Percentiles rank a stretch among this genome's conserved stretches.
Conservation (phyloP, 2,329 filamentous ascomycete species). For the Paracorniculantispora psalliotae region DNA sequence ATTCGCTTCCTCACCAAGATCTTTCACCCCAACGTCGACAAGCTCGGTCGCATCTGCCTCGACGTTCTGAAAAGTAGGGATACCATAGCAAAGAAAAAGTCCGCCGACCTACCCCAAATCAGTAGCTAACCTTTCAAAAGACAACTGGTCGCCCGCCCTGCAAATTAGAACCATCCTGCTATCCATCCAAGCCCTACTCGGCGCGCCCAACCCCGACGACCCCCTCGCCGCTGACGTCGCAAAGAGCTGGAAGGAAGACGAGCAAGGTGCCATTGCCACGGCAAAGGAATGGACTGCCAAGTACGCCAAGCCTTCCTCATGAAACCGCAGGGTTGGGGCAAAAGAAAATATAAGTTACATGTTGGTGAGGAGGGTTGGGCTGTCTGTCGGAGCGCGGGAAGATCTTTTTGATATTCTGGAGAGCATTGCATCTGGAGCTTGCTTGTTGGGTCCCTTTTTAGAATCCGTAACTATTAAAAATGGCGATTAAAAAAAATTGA, state of each 20-base stretch:
- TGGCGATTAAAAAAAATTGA: not conserved
- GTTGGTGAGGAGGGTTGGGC: not conserved
- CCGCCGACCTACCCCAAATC: not conserved
- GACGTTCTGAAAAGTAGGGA: conserved; percentile 90
- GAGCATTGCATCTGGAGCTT: conserved; percentile 9
- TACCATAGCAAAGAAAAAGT: not conserved
- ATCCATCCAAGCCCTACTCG: conserved; percentile 93
- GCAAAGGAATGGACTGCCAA: conserved; percentile 87
- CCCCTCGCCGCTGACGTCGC: conserved; percentile 97
- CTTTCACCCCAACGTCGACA: conserved; percentile 98
- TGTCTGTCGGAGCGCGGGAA: not conserved
- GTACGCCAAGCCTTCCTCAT: conserved; percentile 57
- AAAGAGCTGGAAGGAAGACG: conserved; percentile 96
- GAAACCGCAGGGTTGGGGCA: not conserved
- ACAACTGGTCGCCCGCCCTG: conserved; percentile 97
- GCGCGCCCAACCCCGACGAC: conserved; percentile 95
- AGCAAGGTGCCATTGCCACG: conserved; percentile 85
- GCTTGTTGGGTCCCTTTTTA: not conserved
- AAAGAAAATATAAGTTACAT: too few species aligned
- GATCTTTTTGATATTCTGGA: not conserved
- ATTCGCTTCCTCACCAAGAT: conserved; percentile 98
- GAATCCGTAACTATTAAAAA: not conserved
- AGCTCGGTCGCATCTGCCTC: conserved; percentile 91
- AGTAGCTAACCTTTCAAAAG: conserved; percentile 39
- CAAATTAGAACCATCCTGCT: conserved; percentile 98